Conservation (phyloP, 352 stramenopile genomes). For the Phytophthora hibernalis region DNA sequence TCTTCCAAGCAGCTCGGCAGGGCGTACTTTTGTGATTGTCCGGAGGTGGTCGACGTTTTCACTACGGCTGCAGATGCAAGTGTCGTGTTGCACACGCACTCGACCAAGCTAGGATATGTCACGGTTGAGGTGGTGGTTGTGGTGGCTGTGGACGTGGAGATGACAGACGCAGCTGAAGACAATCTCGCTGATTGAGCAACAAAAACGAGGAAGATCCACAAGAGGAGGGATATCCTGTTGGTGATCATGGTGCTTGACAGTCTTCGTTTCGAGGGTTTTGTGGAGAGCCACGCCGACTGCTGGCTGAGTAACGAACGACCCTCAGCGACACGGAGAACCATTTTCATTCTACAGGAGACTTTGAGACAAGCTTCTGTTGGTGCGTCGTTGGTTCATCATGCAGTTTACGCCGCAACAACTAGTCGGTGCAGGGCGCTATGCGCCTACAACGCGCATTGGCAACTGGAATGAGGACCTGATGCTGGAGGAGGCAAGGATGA, state of each 20-base stretch:
- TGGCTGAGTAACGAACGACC: conserved; percentile 38
- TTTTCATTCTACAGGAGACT: conserved; percentile 1
- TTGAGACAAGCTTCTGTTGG: not conserved
- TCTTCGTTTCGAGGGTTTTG: conserved; percentile 18
- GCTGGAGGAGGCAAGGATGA: conserved; percentile 86
- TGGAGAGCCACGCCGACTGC: conserved; percentile 28
- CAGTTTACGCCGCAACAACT: conserved; percentile 93
- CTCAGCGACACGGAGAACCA: not conserved
- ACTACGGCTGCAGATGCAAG: conserved; percentile 65
- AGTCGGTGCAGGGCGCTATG: conserved; percentile 83
- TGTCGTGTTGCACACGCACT: conserved; percentile 81
- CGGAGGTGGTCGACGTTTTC: conserved; percentile 45
- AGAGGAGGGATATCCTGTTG: conserved; percentile 22
- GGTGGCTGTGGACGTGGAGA: conserved; percentile 15
- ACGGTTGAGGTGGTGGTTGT: conserved; percentile 29
- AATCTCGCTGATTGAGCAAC: not conserved
- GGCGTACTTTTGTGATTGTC: conserved; percentile 60
- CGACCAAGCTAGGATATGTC: conserved; percentile 69
- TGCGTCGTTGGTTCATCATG: conserved; percentile 48
- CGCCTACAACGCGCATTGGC: conserved; percentile 79
- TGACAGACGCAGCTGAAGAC: conserved; percentile 14
- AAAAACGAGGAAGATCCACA: conserved; percentile 17
- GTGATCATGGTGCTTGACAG: conserved; percentile 11
- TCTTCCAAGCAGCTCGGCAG: conserved; percentile 76
- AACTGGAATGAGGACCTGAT: conserved; percentile 93